Evolutionary conservation across 2,329 filamentous ascomycete species (phyloP).

Genomic region (Apiospora hydei): DNA sequence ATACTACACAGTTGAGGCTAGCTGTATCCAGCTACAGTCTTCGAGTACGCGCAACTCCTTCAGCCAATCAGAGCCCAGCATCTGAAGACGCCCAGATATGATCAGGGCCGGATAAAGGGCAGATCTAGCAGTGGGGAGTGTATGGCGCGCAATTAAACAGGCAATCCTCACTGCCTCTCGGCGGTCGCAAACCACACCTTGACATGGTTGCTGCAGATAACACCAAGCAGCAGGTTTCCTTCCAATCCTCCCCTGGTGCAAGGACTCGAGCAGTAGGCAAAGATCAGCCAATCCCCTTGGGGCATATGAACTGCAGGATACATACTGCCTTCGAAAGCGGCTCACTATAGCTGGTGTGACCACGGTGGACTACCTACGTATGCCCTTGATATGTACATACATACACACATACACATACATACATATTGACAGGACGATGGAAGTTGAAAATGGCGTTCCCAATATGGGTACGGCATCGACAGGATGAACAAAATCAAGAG

Average conservation of each 20-base stretch:
- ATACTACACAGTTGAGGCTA: conserved; percentile 3
- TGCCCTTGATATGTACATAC: neutral
- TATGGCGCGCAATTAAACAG: conserved; percentile 20
- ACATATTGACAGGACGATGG: no score
- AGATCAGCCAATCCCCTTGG: neutral
- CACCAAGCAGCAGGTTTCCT: conserved; percentile 3
- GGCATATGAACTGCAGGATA: neutral
- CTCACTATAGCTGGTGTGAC: neutral
- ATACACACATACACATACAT: no score
- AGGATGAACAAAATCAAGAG: neutral
- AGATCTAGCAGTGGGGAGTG: conserved; percentile 15
- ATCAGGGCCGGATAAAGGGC: conserved; percentile 15
- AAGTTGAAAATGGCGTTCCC: no score
- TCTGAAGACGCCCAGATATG: conserved; percentile 15
- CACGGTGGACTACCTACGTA: neutral
- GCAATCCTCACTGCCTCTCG: neutral
- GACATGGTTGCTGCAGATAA: conserved; percentile 1
- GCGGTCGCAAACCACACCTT: conserved; percentile 1
- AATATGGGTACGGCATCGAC: neutral
- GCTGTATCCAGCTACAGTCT: neutral
- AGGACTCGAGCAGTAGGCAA: neutral
- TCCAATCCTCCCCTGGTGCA: neutral
- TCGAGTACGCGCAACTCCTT: neutral
- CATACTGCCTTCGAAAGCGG: neutral
- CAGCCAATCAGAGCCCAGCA: conserved; percentile 4